Base-by-base conservation (phyloP, 805 yeast species). In the Maudiozyma saulgeensis region DNA sequence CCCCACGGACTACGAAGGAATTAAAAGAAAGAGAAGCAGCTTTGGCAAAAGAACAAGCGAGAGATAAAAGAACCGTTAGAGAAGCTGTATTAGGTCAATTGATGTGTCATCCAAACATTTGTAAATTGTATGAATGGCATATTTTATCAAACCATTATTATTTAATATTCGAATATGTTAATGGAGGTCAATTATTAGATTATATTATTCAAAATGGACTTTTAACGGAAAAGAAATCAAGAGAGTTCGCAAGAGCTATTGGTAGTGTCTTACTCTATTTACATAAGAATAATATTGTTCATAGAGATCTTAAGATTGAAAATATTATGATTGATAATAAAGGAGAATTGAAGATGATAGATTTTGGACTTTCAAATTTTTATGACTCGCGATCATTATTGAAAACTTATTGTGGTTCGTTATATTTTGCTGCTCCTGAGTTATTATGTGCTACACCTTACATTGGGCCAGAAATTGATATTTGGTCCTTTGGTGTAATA, bases 381-480 rank as follows among this genome's bases (percentile, higher is more conserved):
- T 93, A 80, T 64, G 79, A 88, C 42, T 79, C 82, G 21, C 76
- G 77, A 51, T 72, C 80, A 31, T 69, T 87, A 49, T 78, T 93
- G 62, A 86, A 86, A 61, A 93, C 99, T 0, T 93, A 86, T 63
- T 93, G 99, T 74, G 99, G 99, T 2, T 89, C 97, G 0, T 73
- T 93, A 46, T 93, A 93, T 65, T 93, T 93, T 77, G 99, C 99
- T 0, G 99, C 99, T 0, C 99, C 99, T 0, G 99, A 93, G 66
- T 74, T 93, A 55, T 72, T 93, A 48, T 84, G 85, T 49, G 98
- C 98, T 1, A 81, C 81, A 55, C 97, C 96, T 1, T 93, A 93
- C 61, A 74, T 79, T 39, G 99, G 99, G 0, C 99, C 99, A 0
- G 99, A 93, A 65, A 96, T 93, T 46, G 99, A 93, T 67, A 82